Evolutionary conservation across 2,329 filamentous ascomycete species (phyloP).

Genomic region (Madurella fahalii): DNA sequence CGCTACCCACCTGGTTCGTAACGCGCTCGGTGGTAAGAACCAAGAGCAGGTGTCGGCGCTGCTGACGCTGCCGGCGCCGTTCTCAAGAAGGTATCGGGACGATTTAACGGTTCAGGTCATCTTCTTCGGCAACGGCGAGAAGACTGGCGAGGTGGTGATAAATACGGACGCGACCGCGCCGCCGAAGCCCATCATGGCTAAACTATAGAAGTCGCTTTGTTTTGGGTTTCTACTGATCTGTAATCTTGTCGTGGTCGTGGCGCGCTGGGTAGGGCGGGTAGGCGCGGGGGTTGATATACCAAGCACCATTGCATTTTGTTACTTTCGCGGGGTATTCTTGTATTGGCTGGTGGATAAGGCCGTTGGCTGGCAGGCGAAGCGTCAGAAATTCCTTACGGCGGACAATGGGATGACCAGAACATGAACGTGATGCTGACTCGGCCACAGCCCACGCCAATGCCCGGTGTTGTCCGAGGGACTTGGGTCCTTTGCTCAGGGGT

Average conservation of each 20-base stretch:
- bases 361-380: background rate
- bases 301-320: background rate
- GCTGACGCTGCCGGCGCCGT: slow-evolving; percentile 85
- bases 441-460: no score
- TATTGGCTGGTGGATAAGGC: background rate
- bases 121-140: slow-evolving; percentile 84
- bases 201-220: slow-evolving; percentile 19
- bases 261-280: slow-evolving; percentile 1
- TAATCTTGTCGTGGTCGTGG: background rate
- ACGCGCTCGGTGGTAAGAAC: slow-evolving; percentile 89
- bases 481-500: background rate
- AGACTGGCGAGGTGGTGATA: slow-evolving; percentile 72
- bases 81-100: slow-evolving; percentile 86
- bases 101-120: slow-evolving; percentile 97
- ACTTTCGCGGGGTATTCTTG: background rate
- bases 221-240: background rate
- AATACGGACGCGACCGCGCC: slow-evolving; percentile 82
- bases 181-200: slow-evolving; percentile 31
- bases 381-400: background rate
- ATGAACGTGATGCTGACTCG: background rate
- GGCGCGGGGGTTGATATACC: slow-evolving; percentile 16
- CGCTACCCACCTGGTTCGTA: slow-evolving; percentile 90
- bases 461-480: background rate
- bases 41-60: slow-evolving; percentile 90
- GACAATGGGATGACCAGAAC: no score